A percentile compares a stretch with the other conserved stretches of the same genome.
phyloP scores from a whole-genome alignment of 768 basidiomycete species.

The Agrocybe chaxingu region DNA sequence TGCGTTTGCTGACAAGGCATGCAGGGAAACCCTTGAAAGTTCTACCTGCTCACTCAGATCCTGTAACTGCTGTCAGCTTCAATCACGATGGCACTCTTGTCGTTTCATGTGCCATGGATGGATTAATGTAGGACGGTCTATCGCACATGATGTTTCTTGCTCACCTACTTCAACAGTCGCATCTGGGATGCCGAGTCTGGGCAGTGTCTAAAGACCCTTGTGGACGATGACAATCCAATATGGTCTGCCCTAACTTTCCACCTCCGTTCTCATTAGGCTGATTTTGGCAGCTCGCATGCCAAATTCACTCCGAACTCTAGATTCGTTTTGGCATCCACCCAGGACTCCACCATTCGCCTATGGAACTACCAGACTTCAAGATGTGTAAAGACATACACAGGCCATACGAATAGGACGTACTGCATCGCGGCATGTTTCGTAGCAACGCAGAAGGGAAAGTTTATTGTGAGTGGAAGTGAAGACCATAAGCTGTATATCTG shows the following conservation, averaged over 20 bases:
- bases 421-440: conserved; percentile 72
- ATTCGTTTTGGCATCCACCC: conserved; percentile 86
- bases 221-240: conserved; percentile 94
- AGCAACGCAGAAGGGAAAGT: conserved; percentile 50
- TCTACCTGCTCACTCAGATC: conserved; percentile 95
- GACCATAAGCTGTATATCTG: conserved; percentile 86
- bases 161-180: conserved; percentile 51
- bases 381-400: conserved; percentile 89
- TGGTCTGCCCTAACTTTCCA: conserved; percentile 45
- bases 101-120: conserved; percentile 95
- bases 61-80: conserved; percentile 92
- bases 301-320: conserved; percentile 90
- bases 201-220: conserved; percentile 95
- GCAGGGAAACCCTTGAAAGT: conserved; percentile 82
- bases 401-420: conserved; percentile 84
- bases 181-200: conserved; percentile 98
- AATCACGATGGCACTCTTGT: conserved; percentile 94
- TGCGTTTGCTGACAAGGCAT: not conserved
- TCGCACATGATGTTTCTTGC: not conserved
- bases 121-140: conserved; percentile 73
- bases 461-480: conserved; percentile 87
- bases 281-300: conserved; percentile 67
- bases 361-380: conserved; percentile 93
- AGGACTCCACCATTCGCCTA: conserved; percentile 90
- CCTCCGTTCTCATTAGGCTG: conserved; percentile 7